A percentile compares a stretch with the other conserved stretches of the same genome.
phyloP scores from a whole-genome alignment of 2,329 filamentous ascomycete species.

The Immersiporthe knoxdaviesiana region DNA sequence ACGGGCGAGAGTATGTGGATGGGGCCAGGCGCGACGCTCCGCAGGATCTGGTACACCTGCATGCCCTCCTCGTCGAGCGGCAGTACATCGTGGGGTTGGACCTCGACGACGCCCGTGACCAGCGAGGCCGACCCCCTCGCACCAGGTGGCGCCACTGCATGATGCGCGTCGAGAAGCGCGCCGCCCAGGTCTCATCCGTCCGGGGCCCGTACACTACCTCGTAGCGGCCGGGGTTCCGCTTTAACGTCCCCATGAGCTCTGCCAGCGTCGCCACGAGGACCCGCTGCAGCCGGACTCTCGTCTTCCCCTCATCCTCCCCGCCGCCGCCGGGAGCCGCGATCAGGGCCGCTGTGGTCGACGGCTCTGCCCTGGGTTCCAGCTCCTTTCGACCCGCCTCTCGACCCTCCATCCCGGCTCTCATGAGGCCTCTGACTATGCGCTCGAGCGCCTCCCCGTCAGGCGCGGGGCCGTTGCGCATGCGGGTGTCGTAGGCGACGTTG shows the following conservation, averaged over 20 bases:
- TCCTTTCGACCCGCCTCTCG: neutral
- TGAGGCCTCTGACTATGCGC: conserved; percentile 27
- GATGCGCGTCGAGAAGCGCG: conserved; percentile 27
- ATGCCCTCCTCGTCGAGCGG: conserved; percentile 28
- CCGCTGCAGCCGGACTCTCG: conserved; percentile 20
- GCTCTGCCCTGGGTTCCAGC: neutral
- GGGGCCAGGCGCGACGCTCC: conserved; percentile 22
- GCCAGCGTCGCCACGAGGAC: conserved; percentile 18
- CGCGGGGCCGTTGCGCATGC: conserved; percentile 17
- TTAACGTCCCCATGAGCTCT: conserved; percentile 25
- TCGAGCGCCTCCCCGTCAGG: conserved; percentile 29
- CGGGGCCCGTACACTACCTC: conserved; percentile 22
- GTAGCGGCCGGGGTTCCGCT: conserved; percentile 22
- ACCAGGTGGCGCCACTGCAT: conserved; percentile 28
- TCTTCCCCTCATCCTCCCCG: neutral
- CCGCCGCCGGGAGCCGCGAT: neutral
- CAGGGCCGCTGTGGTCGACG: neutral
- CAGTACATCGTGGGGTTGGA: conserved; percentile 20
- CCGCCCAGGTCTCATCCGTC: conserved; percentile 26
- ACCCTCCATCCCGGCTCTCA: conserved; percentile 22
- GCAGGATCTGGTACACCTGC: conserved; percentile 27
- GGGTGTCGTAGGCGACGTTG: conserved; percentile 22
- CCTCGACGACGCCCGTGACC: conserved; percentile 18
- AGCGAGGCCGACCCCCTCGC: conserved; percentile 18
- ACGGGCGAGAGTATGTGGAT: conserved; percentile 27